Conservation (phyloP, 192 early-diverging fungal genomes). For the Rhizophagus sp. region DNA sequence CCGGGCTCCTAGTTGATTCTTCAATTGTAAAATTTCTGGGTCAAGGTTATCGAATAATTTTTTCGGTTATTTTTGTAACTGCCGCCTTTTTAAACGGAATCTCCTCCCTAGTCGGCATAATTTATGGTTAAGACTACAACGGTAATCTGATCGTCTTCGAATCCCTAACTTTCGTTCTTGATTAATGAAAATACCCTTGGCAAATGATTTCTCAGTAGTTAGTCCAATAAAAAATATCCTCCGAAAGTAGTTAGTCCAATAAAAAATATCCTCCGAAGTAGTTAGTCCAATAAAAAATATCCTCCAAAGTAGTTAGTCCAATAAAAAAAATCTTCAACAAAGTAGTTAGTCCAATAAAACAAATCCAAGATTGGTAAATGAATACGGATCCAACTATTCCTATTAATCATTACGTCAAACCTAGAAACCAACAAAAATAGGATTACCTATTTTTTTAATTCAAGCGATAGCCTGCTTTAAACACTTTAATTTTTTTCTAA, state of each 20-base stretch:
- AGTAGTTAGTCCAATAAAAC: conserved; percentile 78
- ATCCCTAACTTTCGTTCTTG: conserved; percentile 77
- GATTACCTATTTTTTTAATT: conserved; percentile 63
- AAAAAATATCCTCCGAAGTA: conserved; percentile 55
- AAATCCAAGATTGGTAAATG: conserved; percentile 79
- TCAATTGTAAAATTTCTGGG: too few species aligned
- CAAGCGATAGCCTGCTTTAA: conserved; percentile 64
- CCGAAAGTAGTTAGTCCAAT: conserved; percentile 33
- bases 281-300: conserved; percentile 64
- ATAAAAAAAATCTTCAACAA: conserved; percentile 67
- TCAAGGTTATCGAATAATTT: too few species aligned
- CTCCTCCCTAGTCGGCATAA: conserved; percentile 79
- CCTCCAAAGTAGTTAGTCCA: conserved; percentile 76
- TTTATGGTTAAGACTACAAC: conserved; percentile 77
- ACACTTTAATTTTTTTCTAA: conserved; percentile 71
- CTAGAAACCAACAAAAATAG: conserved; percentile 52
- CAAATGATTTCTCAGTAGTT: conserved; percentile 78
- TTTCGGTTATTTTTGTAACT: background rate
- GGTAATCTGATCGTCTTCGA: conserved; percentile 74
- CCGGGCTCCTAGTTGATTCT: too few species aligned
- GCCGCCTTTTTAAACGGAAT: conserved; percentile 49
- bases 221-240: conserved; percentile 72
- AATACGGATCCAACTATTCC: conserved; percentile 83
- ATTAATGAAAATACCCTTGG: conserved; percentile 66
- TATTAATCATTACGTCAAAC: conserved; percentile 75